Evolutionary conservation across 2,329 filamentous ascomycete genomes (phyloP).

Genomic region (Ophiostoma perfectum): DNA sequence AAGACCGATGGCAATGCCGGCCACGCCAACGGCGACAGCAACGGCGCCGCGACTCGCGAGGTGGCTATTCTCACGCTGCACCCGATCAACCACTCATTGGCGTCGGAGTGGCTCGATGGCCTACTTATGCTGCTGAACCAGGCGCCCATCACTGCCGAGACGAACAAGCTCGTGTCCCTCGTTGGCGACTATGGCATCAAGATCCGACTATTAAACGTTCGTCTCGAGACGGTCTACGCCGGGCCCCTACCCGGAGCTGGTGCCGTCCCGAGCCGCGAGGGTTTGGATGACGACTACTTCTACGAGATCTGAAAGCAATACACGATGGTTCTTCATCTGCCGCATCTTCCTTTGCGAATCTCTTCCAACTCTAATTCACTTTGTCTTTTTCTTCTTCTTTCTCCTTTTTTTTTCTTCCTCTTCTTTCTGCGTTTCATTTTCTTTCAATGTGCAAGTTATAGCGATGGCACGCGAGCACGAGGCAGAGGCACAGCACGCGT

Average conservation of each 20-base stretch:
- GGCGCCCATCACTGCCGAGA: constrained; percentile 93
- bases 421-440: neutral
- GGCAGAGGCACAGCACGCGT: neutral
- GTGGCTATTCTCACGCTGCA: constrained; percentile 74
- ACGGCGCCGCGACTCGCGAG: constrained; percentile 42
- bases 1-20: constrained; percentile 28
- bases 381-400: constrained; percentile 11
- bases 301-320: constrained; percentile 59
- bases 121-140: constrained; percentile 92
- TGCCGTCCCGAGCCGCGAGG: constrained; percentile 73
- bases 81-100: constrained; percentile 72
- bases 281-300: constrained; percentile 87
- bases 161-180: constrained; percentile 78
- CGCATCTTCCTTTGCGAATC: neutral
- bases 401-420: neutral
- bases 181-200: constrained; percentile 89
- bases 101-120: constrained; percentile 95
- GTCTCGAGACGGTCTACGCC: constrained; percentile 71
- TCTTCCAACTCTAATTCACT: neutral
- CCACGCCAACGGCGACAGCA: constrained; percentile 23
- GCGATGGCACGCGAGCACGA: neutral
- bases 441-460: neutral
- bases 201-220: constrained; percentile 84
- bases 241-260: constrained; percentile 64
- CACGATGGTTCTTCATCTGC: too few relatives aligned